phyloP scores from a whole-genome alignment of 495 filamentous ascomycete genomes.

The Penicillium salamii region DNA sequence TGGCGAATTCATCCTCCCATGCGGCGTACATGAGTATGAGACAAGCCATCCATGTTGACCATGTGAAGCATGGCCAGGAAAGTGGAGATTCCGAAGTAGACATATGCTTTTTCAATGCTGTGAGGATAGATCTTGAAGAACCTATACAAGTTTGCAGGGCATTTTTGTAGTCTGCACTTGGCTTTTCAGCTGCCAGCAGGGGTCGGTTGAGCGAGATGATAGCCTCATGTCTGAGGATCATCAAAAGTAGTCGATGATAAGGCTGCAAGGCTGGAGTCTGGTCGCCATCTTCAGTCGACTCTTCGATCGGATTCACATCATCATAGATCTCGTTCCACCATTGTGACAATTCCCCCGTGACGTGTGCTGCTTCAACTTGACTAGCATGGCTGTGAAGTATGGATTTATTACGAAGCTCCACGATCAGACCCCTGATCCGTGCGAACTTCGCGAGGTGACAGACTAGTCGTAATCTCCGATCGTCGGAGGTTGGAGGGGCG shows the following conservation, averaged over 20 bases:
- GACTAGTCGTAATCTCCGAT: slow-evolving; percentile 30
- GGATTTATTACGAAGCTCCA: slow-evolving; percentile 48
- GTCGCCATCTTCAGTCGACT: slow-evolving; percentile 6
- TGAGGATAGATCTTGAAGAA: slow-evolving; percentile 40
- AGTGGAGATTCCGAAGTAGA: slow-evolving; percentile 27
- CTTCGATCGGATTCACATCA: slow-evolving; percentile 34
- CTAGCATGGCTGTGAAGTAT: slow-evolving; percentile 37
- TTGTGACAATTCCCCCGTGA: slow-evolving; percentile 36
- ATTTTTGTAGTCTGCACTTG: slow-evolving; percentile 37
- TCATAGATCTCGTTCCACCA: slow-evolving; percentile 51
- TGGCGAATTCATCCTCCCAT: slow-evolving; percentile 35
- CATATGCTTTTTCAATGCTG: slow-evolving; percentile 29
- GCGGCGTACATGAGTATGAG: slow-evolving; percentile 47
- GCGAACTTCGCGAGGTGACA: slow-evolving; percentile 42
- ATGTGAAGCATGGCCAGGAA: slow-evolving; percentile 47
- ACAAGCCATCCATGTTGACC: slow-evolving; percentile 49
- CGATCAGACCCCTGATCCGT: slow-evolving; percentile 38
- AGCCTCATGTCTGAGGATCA: slow-evolving; percentile 39
- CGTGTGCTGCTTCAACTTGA: slow-evolving; percentile 31
- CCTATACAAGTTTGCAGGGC: slow-evolving; percentile 45
- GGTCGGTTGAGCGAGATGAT: slow-evolving; percentile 46
- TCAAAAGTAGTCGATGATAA: slow-evolving; percentile 37
- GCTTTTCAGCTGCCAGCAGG: slow-evolving; percentile 34
- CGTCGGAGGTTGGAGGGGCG: neutral
- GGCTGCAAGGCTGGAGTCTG: slow-evolving; percentile 14